Evolutionary conservation across 345 rosid species (phyloP).

Genomic region (Kernera saxatilis): DNA sequence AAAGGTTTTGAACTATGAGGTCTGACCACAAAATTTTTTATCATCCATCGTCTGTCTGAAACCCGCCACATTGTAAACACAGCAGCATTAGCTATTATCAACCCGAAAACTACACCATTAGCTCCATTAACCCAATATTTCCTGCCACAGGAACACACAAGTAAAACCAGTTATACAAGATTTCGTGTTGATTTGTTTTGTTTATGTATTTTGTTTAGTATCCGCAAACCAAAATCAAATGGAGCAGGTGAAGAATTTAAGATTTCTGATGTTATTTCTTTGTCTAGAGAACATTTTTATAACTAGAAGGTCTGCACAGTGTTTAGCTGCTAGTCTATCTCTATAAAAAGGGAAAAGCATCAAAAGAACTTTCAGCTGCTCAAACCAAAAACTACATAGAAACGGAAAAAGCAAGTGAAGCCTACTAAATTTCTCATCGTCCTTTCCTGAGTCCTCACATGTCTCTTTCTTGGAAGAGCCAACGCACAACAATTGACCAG

Average conservation of each 20-base stretch:
- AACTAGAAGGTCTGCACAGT: background rate
- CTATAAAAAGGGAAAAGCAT: background rate
- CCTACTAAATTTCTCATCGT: background rate
- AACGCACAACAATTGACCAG: too few species aligned
- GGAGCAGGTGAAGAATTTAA: background rate
- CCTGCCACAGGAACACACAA: slow-evolving; percentile 41
- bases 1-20: slow-evolving; percentile 6
- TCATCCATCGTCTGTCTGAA: slow-evolving; percentile 51
- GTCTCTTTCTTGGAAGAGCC: background rate
- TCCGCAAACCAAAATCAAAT: background rate
- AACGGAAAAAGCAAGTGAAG: background rate
- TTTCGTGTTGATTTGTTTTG: too few species aligned
- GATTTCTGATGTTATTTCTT: background rate
- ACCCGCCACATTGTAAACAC: slow-evolving; percentile 65
- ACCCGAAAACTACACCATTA: slow-evolving; percentile 50
- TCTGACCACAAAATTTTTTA: slow-evolving; percentile 61
- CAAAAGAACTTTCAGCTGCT: slow-evolving; percentile 5
- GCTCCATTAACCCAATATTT: slow-evolving; percentile 41
- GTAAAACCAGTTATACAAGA: too few species aligned
- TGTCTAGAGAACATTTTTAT: too few species aligned
- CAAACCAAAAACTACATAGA: background rate
- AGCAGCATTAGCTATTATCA: slow-evolving; percentile 57
- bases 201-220: background rate
- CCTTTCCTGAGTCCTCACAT: background rate
- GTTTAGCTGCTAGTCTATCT: background rate